Conservation (phyloP, 2,329 filamentous ascomycete genomes). For the Colletotrichum tamarilloi region DNA sequence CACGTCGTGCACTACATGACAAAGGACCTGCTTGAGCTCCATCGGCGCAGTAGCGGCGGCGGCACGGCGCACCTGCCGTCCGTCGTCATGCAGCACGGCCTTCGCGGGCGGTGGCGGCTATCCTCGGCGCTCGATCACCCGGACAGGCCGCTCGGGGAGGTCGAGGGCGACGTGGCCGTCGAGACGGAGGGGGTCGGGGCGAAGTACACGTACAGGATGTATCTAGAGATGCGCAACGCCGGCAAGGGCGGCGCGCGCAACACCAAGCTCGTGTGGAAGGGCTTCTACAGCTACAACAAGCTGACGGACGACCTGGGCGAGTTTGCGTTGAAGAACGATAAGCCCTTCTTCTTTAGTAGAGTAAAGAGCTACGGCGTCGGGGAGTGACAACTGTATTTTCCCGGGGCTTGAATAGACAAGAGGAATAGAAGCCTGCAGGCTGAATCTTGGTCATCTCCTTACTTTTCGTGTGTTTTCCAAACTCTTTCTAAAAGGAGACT, state of each 20-base stretch:
- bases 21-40: slow-evolving; percentile 71
- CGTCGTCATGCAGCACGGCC: slow-evolving; percentile 74
- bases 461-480: not conserved
- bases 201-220: slow-evolving; percentile 89
- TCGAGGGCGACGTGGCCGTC: slow-evolving; percentile 78
- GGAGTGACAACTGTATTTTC: slow-evolving; percentile 42
- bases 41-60: slow-evolving; percentile 44
- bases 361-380: slow-evolving; percentile 71
- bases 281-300: slow-evolving; percentile 91
- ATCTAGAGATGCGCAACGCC: slow-evolving; percentile 75
- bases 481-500: not conserved
- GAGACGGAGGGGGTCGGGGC: slow-evolving; percentile 85
- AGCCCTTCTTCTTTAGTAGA: slow-evolving; percentile 75
- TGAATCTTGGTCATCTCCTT: not conserved
- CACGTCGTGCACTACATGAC: slow-evolving; percentile 89
- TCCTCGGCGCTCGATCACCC: slow-evolving; percentile 48
- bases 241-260: slow-evolving; percentile 74
- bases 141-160: slow-evolving; percentile 47
- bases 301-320: slow-evolving; percentile 91
- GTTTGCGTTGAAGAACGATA: slow-evolving; percentile 75
- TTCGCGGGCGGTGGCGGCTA: slow-evolving; percentile 59
- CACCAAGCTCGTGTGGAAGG: slow-evolving; percentile 89
- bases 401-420: too few species aligned
- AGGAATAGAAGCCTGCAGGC: not conserved
- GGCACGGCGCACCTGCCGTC: slow-evolving; percentile 50